Base-by-base conservation (phyloP, 2,329 filamentous ascomycete species). In the Cercospora citrullina region DNA sequence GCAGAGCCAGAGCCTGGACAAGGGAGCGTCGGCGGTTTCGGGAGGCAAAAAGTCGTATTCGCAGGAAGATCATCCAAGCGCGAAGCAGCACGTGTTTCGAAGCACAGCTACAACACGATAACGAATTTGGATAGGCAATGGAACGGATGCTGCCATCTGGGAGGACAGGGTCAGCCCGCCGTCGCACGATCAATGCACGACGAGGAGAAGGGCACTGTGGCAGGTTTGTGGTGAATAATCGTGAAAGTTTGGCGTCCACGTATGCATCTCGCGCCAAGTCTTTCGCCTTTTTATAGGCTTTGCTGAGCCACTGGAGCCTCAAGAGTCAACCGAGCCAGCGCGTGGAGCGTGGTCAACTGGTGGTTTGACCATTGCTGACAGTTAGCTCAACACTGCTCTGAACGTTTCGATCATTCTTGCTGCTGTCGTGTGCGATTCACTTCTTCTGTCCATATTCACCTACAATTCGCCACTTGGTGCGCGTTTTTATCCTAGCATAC, bases 211-310 rank as follows among this genome's bases (percentile, higher is more conserved):
- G n/a, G n/a, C n/a, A n/a, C n/a, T n/a, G n/a, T 16, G 18, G 55
- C 55, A 59, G 55, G 55, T 21, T 59, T 23, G 30, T 33, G 28
- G 55, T 59, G 28, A 36, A 31, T 12, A 36, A 59, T 9, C 26
- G n/a, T 58, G 14, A 30, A 14, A 18, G 53, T 58, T 58, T 26
- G 23, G 55, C 55, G 55, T 36, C 55, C 55, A 33, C 55, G 55
- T 59, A 59, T 59, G 31, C 48, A 28, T 55, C 36, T 55, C 55
- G 55, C 30, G 55, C 55, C 55, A 59, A 59, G 55, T 16, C 48
- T 28, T 26, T 55, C 48, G 48, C 48, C 55, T 59, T 31, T 59
- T 59, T 59, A 59, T 59, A 59, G 31, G 31, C 55, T 36, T 59
- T 21, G 55, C 55, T 59, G 31, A 59, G 55, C 55, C 55, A 57